Evolutionary conservation across 2,329 filamentous ascomycete species (phyloP).

Genomic region (Epichloe baconii): DNA sequence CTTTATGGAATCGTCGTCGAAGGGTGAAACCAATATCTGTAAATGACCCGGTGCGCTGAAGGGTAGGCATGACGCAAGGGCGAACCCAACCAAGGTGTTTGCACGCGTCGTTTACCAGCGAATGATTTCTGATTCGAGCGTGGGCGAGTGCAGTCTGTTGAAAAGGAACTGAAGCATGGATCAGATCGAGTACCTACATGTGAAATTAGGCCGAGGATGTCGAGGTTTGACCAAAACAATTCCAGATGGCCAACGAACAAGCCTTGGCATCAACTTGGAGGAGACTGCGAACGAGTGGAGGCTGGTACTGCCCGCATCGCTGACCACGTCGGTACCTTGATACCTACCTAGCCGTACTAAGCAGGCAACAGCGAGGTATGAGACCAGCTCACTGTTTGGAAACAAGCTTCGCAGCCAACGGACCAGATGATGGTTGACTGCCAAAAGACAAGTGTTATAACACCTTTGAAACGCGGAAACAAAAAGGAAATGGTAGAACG

Average conservation of each 20-base stretch:
- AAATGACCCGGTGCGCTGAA: constrained; percentile 34
- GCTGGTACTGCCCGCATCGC: too few species aligned
- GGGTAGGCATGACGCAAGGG: constrained; percentile 23
- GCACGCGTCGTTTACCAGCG: not conserved
- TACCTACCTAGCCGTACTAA: too few species aligned
- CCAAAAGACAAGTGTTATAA: too few species aligned
- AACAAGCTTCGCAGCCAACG: too few species aligned
- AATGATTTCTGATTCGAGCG: not conserved
- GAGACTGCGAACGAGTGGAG: too few species aligned
- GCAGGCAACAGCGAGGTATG: too few species aligned
- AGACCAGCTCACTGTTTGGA: too few species aligned
- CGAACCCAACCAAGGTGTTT: not conserved
- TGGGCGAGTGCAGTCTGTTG: not conserved
- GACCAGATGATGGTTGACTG: too few species aligned
- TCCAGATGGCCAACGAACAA: not conserved
- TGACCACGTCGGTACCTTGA: too few species aligned
- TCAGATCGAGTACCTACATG: not conserved
- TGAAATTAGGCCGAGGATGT: not conserved
- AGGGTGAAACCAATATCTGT: constrained; percentile 64
- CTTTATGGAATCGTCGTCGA: constrained; percentile 59
- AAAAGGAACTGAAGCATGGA: not conserved
- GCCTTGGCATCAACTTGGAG: too few species aligned
- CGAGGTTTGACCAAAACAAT: not conserved
- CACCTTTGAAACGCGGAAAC: too few species aligned
- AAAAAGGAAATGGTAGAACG: too few species aligned